A percentile compares a stretch with the other conserved stretches of the same genome.
phyloP scores from a whole-genome alignment of 75 land plant genomes.

The Ceratopteris richardii region DNA sequence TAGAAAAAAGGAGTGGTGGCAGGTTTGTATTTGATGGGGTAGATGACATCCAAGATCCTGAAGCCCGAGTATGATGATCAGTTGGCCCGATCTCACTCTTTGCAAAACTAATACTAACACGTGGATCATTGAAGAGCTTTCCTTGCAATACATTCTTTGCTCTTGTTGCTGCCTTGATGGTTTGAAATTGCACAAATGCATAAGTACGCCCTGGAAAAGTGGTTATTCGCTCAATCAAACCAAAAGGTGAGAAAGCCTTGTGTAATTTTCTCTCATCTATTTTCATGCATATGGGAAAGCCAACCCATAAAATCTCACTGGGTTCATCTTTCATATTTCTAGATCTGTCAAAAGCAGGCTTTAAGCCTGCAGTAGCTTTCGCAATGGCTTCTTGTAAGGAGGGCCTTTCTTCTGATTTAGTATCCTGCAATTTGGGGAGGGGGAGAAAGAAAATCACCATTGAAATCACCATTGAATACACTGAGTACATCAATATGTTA shows the following conservation, averaged over 20 bases:
- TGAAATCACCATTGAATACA: too few relatives aligned
- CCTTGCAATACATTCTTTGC: slow-evolving; percentile 89
- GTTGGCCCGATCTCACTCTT: slow-evolving; percentile 57
- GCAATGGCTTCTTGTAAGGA: not conserved
- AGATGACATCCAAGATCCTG: not conserved
- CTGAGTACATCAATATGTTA: too few relatives aligned
- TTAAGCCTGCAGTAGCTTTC: not conserved
- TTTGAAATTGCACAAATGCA: slow-evolving; percentile 76
- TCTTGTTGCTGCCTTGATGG: slow-evolving; percentile 55
- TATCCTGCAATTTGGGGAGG: slow-evolving; percentile 1
- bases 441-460: not conserved
- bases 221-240: slow-evolving; percentile 74
- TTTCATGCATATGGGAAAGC: slow-evolving; percentile 65
- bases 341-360: slow-evolving; percentile 11
- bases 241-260: slow-evolving; percentile 76
- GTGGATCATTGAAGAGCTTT: slow-evolving; percentile 74
- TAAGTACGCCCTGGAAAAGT: slow-evolving; percentile 82
- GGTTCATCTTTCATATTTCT: slow-evolving; percentile 53
- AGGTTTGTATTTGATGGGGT: not conserved
- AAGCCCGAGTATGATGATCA: slow-evolving; percentile 9
- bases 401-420: not conserved
- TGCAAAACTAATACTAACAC: slow-evolving; percentile 71
- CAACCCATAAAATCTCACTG: slow-evolving; percentile 86
- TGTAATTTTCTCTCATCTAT: slow-evolving; percentile 63
- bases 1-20: not conserved